These are phyloP conservation scores for Crucibulum parvulum DNA, from an alignment of 1,284 basidiomycete species.

Conservation along the genomic window DNA sequence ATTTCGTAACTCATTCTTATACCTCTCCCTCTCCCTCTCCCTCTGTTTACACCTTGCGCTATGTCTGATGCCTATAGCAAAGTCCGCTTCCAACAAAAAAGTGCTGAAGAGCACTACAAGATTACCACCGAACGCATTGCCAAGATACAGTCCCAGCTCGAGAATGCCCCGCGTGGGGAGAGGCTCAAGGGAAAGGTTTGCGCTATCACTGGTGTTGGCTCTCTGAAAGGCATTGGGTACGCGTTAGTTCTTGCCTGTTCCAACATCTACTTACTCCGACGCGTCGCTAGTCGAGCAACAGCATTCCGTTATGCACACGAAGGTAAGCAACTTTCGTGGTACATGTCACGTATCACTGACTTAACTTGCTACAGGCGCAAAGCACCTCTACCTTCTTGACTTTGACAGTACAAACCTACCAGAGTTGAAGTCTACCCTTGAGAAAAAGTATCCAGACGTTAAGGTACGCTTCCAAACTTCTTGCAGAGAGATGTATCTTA, in stretches of 20 bases:
- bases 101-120: conserved; percentile 55
- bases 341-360: conserved; percentile 1
- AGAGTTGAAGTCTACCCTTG: conserved; percentile 73
- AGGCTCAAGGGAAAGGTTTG: conserved; percentile 86
- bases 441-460: conserved; percentile 76
- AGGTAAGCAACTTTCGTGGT: conserved; percentile 50
- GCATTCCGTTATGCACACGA: conserved; percentile 83
- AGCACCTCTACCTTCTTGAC: conserved; percentile 87
- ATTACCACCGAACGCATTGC: conserved; percentile 69
- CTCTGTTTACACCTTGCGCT: background rate
- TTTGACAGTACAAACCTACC: conserved; percentile 76
- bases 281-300: conserved; percentile 66
- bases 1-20: background rate
- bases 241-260: background rate
- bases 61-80: conserved; percentile 37
- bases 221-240: conserved; percentile 86
- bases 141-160: conserved; percentile 76
- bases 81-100: conserved; percentile 26
- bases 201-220: conserved; percentile 89
- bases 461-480: conserved; percentile 55
- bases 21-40: background rate
- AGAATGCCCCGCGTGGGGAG: conserved; percentile 56
- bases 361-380: conserved; percentile 64
- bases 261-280: background rate
- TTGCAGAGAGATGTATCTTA: background rate